Percentiles rank a stretch among this genome's conserved stretches.
These are phyloP conservation scores for Ophiocordyceps camponoti-floridani DNA, from an alignment of 2,329 filamentous ascomycete genomes.

Conservation along the genomic window DNA sequence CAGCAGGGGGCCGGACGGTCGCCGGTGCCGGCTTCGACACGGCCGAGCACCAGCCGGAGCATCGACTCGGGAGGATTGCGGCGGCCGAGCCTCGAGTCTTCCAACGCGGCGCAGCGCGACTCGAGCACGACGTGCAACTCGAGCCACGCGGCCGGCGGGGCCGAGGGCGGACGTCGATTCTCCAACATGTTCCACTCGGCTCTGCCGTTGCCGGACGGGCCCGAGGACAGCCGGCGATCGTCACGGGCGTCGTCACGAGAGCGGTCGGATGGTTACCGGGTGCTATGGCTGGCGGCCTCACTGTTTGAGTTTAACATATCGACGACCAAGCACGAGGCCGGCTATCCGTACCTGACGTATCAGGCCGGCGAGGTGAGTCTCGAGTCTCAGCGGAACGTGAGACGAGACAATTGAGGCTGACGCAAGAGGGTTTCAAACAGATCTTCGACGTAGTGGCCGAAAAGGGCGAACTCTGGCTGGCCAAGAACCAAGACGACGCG, in stretches of 20 bases:
- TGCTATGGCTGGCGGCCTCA: constrained; percentile 82
- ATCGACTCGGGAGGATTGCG: constrained; percentile 33
- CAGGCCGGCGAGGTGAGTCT: constrained; percentile 66
- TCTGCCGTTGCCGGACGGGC: constrained; percentile 57
- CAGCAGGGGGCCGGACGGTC: constrained; percentile 38
- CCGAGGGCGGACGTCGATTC: constrained; percentile 34
- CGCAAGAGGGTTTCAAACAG: constrained; percentile 15
- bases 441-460: constrained; percentile 88
- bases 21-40: constrained; percentile 22
- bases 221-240: constrained; percentile 31
- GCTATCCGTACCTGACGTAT: constrained; percentile 92
- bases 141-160: constrained; percentile 14
- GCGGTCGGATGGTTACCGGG: constrained; percentile 42
- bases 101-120: constrained; percentile 27
- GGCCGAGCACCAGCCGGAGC: constrained; percentile 43
- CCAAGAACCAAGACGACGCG: constrained; percentile 87
- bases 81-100: constrained; percentile 33
- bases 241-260: constrained; percentile 44
- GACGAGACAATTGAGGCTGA: not conserved
- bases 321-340: constrained; percentile 76
- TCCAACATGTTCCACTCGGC: constrained; percentile 78
- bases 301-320: constrained; percentile 97
- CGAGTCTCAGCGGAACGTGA: too few relatives aligned
- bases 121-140: constrained; percentile 37
- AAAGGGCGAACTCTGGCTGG: constrained; percentile 94